phyloP scores from a whole-genome alignment of 768 basidiomycete species.

The Gautieria morchelliformis region DNA sequence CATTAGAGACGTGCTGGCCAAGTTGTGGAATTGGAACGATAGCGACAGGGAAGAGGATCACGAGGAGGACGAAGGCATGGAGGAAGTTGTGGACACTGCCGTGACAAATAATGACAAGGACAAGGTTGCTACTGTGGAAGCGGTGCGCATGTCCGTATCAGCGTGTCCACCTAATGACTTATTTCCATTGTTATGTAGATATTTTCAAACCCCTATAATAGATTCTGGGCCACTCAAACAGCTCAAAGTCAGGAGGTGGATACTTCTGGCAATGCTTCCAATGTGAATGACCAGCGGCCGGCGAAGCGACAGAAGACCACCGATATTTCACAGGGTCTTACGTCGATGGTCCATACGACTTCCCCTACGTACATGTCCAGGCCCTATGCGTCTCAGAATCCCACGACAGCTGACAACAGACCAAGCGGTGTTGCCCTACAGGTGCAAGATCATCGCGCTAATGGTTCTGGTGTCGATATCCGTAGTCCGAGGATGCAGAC shows the following conservation, averaged over 20 bases:
- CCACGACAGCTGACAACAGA: not conserved
- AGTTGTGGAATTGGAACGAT: constrained; percentile 1
- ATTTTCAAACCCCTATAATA: constrained; percentile 1
- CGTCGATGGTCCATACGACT: not conserved
- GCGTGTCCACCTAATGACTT: not conserved
- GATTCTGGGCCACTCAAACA: not conserved
- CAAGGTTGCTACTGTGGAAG: not conserved
- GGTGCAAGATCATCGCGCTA: not conserved
- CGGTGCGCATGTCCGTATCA: not conserved
- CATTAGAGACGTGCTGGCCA: not conserved
- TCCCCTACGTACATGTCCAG: not conserved
- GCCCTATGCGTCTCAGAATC: not conserved
- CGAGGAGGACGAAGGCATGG: not conserved
- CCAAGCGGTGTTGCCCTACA: constrained; percentile 2
- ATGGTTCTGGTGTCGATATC: not conserved
- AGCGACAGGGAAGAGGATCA: constrained; percentile 2
- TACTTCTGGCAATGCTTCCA: not conserved
- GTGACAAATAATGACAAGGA: not conserved
- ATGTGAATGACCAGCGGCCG: not conserved
- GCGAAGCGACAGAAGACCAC: constrained; percentile 4
- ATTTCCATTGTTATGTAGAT: not conserved
- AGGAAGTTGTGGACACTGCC: not conserved
- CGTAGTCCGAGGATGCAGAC: not conserved
- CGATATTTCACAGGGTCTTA: not conserved
- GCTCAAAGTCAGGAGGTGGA: not conserved